Conservation (phyloP, 2,329 filamentous ascomycete species). For the Colletotrichum karsti region DNA sequence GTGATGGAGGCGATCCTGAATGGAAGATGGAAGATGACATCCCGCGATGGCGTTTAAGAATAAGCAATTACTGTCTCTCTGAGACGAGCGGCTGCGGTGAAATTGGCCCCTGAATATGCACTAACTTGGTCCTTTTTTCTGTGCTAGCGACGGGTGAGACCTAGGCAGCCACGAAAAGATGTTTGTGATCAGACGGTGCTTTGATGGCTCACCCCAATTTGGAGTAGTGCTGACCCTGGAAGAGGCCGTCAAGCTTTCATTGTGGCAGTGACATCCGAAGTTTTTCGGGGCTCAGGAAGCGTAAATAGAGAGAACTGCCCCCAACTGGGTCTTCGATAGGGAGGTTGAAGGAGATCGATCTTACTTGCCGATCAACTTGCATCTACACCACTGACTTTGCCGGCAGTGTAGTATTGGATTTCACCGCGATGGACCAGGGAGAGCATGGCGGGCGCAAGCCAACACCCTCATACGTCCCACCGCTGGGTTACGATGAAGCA, state of each 20-base stretch:
- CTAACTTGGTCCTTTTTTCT: background rate
- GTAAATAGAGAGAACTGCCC: background rate
- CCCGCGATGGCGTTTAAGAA: background rate
- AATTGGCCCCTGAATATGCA: background rate
- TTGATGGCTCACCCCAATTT: background rate
- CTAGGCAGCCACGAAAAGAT: background rate
- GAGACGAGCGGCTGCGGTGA: background rate
- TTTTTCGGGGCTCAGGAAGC: background rate
- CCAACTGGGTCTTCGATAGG: background rate
- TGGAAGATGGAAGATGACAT: background rate
- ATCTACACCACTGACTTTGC: too few relatives aligned
- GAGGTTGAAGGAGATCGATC: background rate
- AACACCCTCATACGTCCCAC: background rate
- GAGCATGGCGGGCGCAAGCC: background rate
- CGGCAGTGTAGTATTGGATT: background rate
- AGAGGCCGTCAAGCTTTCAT: background rate
- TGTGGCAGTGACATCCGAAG: background rate
- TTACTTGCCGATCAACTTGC: background rate
- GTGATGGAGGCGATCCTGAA: background rate
- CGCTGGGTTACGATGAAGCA: slow-evolving; percentile 1
- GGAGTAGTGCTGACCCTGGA: background rate
- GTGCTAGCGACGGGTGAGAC: background rate
- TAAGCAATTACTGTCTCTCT: background rate
- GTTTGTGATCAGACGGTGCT: background rate
- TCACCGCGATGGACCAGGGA: background rate